Evolutionary conservation across 2,329 filamentous ascomycete species (phyloP).

Genomic region (Aspergillus uvarum): DNA sequence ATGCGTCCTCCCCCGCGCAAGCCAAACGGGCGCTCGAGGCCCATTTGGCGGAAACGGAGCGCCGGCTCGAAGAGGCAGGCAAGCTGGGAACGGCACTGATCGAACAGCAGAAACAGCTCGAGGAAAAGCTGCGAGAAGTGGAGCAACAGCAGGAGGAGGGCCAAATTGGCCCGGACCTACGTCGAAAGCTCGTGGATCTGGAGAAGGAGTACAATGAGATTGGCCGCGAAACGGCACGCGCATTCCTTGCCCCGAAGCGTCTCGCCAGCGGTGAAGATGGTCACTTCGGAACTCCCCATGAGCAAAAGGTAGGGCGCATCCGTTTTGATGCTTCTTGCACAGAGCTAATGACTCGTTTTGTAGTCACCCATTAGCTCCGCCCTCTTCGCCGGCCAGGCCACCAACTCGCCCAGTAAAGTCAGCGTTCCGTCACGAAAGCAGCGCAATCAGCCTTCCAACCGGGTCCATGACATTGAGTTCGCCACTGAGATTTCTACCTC

Average conservation of each 20-base stretch:
- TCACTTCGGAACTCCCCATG: conserved; percentile 46
- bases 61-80: conserved; percentile 85
- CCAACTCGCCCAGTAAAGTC: conserved; percentile 84
- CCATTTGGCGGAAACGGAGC: conserved; percentile 88
- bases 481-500: conserved; percentile 98
- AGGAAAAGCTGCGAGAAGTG: conserved; percentile 79
- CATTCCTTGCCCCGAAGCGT: conserved; percentile 78
- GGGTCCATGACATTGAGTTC: conserved; percentile 94
- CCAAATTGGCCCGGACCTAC: conserved; percentile 79
- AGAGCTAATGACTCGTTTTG: not conserved
- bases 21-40: conserved; percentile 86
- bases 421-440: conserved; percentile 83
- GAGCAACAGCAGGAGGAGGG: conserved; percentile 73
- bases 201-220: conserved; percentile 96
- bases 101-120: conserved; percentile 79
- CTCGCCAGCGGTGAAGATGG: conserved; percentile 68
- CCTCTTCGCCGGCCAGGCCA: conserved; percentile 80
- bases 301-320: conserved; percentile 44
- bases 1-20: conserved; percentile 80
- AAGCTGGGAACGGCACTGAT: conserved; percentile 84
- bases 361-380: conserved; percentile 70
- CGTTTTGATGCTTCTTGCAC: not conserved
- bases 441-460: conserved; percentile 82
- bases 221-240: conserved; percentile 81
- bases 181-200: conserved; percentile 77